Base-by-base conservation (phyloP, 768 basidiomycete genomes). In the Macrolepiota fuliginosa region DNA sequence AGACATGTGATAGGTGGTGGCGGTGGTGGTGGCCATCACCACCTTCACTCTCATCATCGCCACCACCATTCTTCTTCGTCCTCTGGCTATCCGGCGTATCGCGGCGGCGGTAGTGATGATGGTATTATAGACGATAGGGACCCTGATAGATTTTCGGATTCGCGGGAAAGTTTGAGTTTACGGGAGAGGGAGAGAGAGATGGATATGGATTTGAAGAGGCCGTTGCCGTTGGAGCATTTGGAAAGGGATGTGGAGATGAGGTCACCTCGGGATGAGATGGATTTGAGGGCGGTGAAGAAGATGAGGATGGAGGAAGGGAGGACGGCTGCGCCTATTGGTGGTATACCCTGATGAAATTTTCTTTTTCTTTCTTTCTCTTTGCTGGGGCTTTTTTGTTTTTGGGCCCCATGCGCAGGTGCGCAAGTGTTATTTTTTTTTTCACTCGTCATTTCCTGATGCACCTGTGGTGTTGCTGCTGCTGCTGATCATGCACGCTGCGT, bases 191-290 rank as follows among this genome's bases (percentile, higher is more conserved):
- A 83, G 49, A 73, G 74, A 58, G 76, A 81, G 29, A 77, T 78
- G 67, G 86, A 85, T 17, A 58, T 76, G 60, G 88, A 89, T 64
- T 69, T 86, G 73, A 89, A 88, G 77, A 76, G 86, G 72, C 77
- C 80, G 68, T 68, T 83, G 70, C 65, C 82, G 83, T 64, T 65
- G 79, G 60, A 86, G 84, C 60, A 69, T 76, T 11, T 46, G 62
- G 71, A 67, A 62, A 82, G 84, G 66, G 81, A 82, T 62, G 74
- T 79, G 64, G 90, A 90, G 83, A 89, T 87, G 82, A 84, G 90
- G 81, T 81, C 87, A 71, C 84, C 87, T 71, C 84, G 84, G 64
- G 78, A 79, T 68, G 69, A 77, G 62, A 42, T 53, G 24, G 59
- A 61, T 35, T 52, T 61, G 59, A n/a, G 59, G 66, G 81, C 82